Evolutionary conservation across 2,329 filamentous ascomycete species (phyloP).

Genomic region (Cercospora sesami): DNA sequence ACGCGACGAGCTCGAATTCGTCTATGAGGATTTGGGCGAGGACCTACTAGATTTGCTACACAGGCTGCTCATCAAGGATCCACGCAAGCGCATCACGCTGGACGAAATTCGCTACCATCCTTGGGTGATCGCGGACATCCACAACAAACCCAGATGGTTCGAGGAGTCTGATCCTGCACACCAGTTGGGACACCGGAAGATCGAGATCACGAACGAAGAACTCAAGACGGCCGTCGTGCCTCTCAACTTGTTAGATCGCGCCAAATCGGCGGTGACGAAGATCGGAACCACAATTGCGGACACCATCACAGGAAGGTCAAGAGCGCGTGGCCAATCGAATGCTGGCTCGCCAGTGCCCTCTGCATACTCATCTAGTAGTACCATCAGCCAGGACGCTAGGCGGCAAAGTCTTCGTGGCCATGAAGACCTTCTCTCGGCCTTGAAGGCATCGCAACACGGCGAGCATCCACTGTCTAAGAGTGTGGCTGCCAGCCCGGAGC

Average conservation of each 20-base stretch:
- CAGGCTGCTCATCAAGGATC: conserved; percentile 84
- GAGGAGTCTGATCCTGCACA: conserved; percentile 86
- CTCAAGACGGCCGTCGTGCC: conserved; percentile 88
- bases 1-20: conserved; percentile 73
- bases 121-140: conserved; percentile 80
- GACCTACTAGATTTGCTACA: conserved; percentile 74
- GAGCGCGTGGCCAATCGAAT: conserved; percentile 56
- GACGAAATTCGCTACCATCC: conserved; percentile 91
- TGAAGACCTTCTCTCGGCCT: conserved; percentile 55
- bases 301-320: conserved; percentile 30
- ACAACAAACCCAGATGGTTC: conserved; percentile 77
- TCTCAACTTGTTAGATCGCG: conserved; percentile 80
- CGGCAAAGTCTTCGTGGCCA: conserved; percentile 61
- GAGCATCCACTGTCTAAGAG: conserved; percentile 77
- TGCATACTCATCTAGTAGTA: conserved; percentile 55
- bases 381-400: conserved; percentile 56
- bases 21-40: conserved; percentile 83
- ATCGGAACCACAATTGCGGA: conserved; percentile 42
- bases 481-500: conserved; percentile 67
- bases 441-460: conserved; percentile 52
- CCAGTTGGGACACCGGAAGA: conserved; percentile 75
- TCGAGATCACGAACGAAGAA: conserved; percentile 88
- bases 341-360: conserved; percentile 56
- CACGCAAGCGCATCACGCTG: conserved; percentile 81
- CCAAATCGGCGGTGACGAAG: conserved; percentile 69